phyloP scores from a whole-genome alignment of 2,329 filamentous ascomycete species.

The Penicillium glabrum region DNA sequence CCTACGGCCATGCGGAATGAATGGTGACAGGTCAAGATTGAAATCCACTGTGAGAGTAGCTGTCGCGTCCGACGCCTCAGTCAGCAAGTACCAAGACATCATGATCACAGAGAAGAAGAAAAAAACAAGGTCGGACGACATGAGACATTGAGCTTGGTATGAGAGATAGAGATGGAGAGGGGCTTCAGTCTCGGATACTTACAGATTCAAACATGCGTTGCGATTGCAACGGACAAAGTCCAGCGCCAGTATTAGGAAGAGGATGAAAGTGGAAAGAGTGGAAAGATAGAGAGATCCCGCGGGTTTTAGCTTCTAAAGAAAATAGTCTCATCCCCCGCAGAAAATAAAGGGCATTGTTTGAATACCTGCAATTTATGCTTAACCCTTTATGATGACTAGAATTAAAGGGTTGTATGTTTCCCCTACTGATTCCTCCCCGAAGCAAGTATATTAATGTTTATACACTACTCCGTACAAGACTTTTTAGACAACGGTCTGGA shows the following conservation, averaged over 20 bases:
- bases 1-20: slow-evolving; percentile 17
- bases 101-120: neutral
- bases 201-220: slow-evolving; percentile 17
- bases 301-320: neutral
- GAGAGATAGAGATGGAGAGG: neutral
- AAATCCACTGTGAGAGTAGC: neutral
- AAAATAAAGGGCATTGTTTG: neutral
- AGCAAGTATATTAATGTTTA: neutral
- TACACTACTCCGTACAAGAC: neutral
- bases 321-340: neutral
- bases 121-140: neutral
- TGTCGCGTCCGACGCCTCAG: neutral
- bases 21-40: neutral
- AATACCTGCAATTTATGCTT: neutral
- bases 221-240: slow-evolving; percentile 12
- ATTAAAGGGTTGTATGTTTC: neutral
- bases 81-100: neutral
- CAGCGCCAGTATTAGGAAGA: slow-evolving; percentile 1
- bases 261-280: neutral
- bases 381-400: neutral
- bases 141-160: neutral
- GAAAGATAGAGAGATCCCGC: neutral
- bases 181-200: slow-evolving; percentile 8
- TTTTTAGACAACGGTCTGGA: neutral
- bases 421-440: neutral